phyloP scores from a whole-genome alignment of 2,329 filamentous ascomycete species.

The Phoma herbarum region DNA sequence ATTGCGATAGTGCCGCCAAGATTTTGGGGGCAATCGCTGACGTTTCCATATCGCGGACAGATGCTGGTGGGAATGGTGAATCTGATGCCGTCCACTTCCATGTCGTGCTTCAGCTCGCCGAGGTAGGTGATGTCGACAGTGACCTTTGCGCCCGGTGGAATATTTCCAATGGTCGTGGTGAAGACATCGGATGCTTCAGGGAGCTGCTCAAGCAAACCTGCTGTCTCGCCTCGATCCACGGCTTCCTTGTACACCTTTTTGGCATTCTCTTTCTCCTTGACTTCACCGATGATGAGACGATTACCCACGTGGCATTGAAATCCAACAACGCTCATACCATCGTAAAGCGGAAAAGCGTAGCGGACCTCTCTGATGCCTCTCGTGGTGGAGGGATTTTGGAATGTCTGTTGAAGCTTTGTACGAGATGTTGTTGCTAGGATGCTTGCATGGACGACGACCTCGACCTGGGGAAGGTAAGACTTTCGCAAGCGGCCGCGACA shows the following conservation, averaged over 20 bases:
- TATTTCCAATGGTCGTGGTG: slow-evolving; percentile 72
- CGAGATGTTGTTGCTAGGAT: slow-evolving; percentile 65
- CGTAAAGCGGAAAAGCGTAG: slow-evolving; percentile 77
- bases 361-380: slow-evolving; percentile 62
- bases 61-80: slow-evolving; percentile 75
- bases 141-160: slow-evolving; percentile 66
- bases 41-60: slow-evolving; percentile 69
- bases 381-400: slow-evolving; percentile 63
- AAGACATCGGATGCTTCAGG: slow-evolving; percentile 71
- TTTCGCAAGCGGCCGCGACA: slow-evolving; percentile 20
- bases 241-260: slow-evolving; percentile 68
- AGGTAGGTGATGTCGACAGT: slow-evolving; percentile 71
- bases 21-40: slow-evolving; percentile 15
- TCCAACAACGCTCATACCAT: slow-evolving; percentile 73
- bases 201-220: slow-evolving; percentile 71
- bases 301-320: slow-evolving; percentile 72
- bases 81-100: slow-evolving; percentile 71
- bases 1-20: slow-evolving; percentile 60
- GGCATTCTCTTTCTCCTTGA: slow-evolving; percentile 72
- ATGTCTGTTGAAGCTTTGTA: slow-evolving; percentile 66
- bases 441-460: slow-evolving; percentile 66
- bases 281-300: slow-evolving; percentile 68
- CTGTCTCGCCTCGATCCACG: slow-evolving; percentile 65
- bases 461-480: slow-evolving; percentile 65
- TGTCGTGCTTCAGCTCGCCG: slow-evolving; percentile 76